phyloP scores from a whole-genome alignment of 176 grass and related monocot genomes.

The Raddia distichophylla region DNA sequence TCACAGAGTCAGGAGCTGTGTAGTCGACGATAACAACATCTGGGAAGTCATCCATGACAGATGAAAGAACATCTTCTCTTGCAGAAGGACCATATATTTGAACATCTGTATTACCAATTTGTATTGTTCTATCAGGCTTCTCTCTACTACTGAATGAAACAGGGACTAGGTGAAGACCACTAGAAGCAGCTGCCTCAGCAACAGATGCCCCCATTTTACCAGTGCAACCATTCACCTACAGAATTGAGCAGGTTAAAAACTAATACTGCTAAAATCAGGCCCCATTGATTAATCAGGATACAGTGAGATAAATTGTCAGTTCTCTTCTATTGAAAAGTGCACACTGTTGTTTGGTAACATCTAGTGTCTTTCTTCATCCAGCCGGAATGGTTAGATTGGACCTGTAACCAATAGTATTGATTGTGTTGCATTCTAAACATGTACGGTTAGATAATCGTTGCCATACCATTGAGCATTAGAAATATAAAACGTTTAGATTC shows the following conservation, averaged over 20 bases:
- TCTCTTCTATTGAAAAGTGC: slow-evolving; percentile 20
- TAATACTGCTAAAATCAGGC: not conserved
- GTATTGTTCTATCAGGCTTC: slow-evolving; percentile 58
- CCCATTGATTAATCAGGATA: not conserved
- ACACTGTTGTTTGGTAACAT: not conserved
- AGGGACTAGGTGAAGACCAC: slow-evolving; percentile 78
- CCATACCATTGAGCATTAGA: not conserved
- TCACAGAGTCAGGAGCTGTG: slow-evolving; percentile 75
- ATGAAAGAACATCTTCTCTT: slow-evolving; percentile 79
- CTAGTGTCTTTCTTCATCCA: not conserved
- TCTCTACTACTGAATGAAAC: slow-evolving; percentile 81
- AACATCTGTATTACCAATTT: slow-evolving; percentile 55
- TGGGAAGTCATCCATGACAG: slow-evolving; percentile 62
- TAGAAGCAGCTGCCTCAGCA: slow-evolving; percentile 61
- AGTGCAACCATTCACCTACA: slow-evolving; percentile 91
- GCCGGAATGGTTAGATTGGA: not conserved
- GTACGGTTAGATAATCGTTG: not conserved
- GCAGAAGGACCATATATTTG: slow-evolving; percentile 68
- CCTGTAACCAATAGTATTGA: not conserved
- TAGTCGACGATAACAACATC: slow-evolving; percentile 90
- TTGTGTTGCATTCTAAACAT: slow-evolving; percentile 6
- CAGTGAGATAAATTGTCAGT: not conserved
- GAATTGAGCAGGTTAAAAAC: slow-evolving; percentile 22
- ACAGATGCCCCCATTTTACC: slow-evolving; percentile 83
- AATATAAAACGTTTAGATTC: not conserved